These are phyloP conservation scores for Dactylellina leptospora DNA, from an alignment of 2,329 filamentous ascomycete species.

Conservation along the genomic window DNA sequence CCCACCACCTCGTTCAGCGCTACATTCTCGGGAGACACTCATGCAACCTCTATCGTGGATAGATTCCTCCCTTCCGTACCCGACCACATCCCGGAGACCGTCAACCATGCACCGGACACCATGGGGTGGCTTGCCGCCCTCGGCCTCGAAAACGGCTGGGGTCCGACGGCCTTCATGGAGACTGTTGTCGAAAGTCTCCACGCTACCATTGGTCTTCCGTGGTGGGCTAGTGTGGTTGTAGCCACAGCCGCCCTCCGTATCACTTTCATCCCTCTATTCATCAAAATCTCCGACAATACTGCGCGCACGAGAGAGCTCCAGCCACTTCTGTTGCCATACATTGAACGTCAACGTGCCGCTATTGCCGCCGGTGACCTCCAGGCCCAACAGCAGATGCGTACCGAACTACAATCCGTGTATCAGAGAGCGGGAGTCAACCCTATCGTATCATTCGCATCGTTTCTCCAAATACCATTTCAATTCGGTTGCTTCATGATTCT, in stretches of 20 bases:
- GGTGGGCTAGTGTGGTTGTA: slow-evolving; percentile 78
- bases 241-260: slow-evolving; percentile 73
- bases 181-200: slow-evolving; percentile 84
- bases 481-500: slow-evolving; percentile 83
- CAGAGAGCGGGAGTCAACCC: slow-evolving; percentile 67
- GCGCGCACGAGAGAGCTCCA: slow-evolving; percentile 72
- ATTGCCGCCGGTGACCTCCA: slow-evolving; percentile 62
- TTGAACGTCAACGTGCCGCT: slow-evolving; percentile 66
- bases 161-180: slow-evolving; percentile 77
- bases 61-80: slow-evolving; percentile 32
- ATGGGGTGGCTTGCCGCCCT: slow-evolving; percentile 84
- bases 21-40: slow-evolving; percentile 33
- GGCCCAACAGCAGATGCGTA: slow-evolving; percentile 62
- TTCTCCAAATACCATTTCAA: slow-evolving; percentile 75
- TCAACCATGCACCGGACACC: slow-evolving; percentile 66
- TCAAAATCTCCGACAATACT: slow-evolving; percentile 69
- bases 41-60: slow-evolving; percentile 33
- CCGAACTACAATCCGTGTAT: slow-evolving; percentile 66
- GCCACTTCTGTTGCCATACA: slow-evolving; percentile 67
- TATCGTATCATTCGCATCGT: slow-evolving; percentile 66
- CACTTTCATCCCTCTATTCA: slow-evolving; percentile 72
- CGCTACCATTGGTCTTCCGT: slow-evolving; percentile 76
- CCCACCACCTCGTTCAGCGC: slow-evolving; percentile 12
- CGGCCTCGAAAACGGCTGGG: slow-evolving; percentile 87
- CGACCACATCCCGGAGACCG: slow-evolving; percentile 6